Evolutionary conservation across 305 asterid species (phyloP).

Genomic region (Lippia alba): DNA sequence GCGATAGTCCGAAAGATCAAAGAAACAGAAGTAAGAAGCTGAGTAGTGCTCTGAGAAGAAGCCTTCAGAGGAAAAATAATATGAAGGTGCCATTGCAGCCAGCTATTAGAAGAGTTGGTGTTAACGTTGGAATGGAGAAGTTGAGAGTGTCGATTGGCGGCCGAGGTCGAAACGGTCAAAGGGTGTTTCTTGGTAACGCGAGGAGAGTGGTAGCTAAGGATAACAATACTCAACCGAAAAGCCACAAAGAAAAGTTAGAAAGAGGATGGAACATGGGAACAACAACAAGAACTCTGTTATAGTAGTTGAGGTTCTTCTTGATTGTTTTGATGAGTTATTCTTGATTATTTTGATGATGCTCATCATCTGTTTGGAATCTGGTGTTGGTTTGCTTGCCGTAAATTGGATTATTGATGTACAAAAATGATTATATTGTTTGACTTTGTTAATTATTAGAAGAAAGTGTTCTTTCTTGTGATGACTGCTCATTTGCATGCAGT

Average conservation of each 20-base stretch:
- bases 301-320: slow-evolving; percentile 25
- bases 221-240: slow-evolving; percentile 50
- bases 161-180: slow-evolving; percentile 68
- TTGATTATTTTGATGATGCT: slow-evolving; percentile 45
- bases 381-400: slow-evolving; percentile 35
- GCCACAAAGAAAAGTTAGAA: slow-evolving; percentile 69
- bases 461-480: not conserved
- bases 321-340: slow-evolving; percentile 19
- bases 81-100: slow-evolving; percentile 76
- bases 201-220: slow-evolving; percentile 63
- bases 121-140: slow-evolving; percentile 88
- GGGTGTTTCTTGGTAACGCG: slow-evolving; percentile 64
- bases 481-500: not conserved
- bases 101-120: slow-evolving; percentile 64
- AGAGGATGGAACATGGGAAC: slow-evolving; percentile 91
- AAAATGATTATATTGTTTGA: slow-evolving; percentile 23
- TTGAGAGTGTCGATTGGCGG: slow-evolving; percentile 90
- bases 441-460: not conserved
- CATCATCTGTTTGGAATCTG: slow-evolving; percentile 35
- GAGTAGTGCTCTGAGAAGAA: slow-evolving; percentile 56
- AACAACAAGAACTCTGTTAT: slow-evolving; percentile 50
- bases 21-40: slow-evolving; percentile 55
- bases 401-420: slow-evolving; percentile 40
- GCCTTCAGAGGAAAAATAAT: slow-evolving; percentile 73
- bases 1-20: slow-evolving; percentile 71